These are phyloP conservation scores for Neofusicoccum cordaticola DNA, from an alignment of 2,329 filamentous ascomycete genomes.

Conservation along the genomic window DNA sequence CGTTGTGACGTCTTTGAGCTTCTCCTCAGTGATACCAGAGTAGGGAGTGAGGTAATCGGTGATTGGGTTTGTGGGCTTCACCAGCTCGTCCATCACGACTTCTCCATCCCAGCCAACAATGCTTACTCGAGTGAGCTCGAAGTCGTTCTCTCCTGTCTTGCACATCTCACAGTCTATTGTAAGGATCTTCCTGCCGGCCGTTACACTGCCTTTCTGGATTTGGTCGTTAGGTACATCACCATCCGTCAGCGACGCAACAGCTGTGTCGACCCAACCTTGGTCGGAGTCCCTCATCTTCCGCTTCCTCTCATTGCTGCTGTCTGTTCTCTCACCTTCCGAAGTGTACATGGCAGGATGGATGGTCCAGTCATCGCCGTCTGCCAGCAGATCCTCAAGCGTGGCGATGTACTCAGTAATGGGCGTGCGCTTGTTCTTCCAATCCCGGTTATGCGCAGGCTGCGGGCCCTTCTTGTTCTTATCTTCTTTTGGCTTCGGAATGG, in stretches of 20 bases:
- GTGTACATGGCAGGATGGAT: slow-evolving; percentile 75
- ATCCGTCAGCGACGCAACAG: slow-evolving; percentile 64
- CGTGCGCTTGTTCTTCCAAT: slow-evolving; percentile 72
- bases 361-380: slow-evolving; percentile 69
- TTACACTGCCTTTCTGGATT: slow-evolving; percentile 77
- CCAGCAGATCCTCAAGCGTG: slow-evolving; percentile 68
- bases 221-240: slow-evolving; percentile 66
- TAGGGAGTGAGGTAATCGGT: slow-evolving; percentile 84
- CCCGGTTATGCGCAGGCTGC: slow-evolving; percentile 60
- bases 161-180: slow-evolving; percentile 98
- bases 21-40: slow-evolving; percentile 87
- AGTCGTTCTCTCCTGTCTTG: slow-evolving; percentile 74
- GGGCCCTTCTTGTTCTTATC: slow-evolving; percentile 59
- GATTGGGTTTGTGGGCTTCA: slow-evolving; percentile 86
- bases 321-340: slow-evolving; percentile 54
- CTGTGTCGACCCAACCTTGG: slow-evolving; percentile 80
- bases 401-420: slow-evolving; percentile 78
- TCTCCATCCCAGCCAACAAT: slow-evolving; percentile 82
- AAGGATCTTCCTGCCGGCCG: slow-evolving; percentile 73
- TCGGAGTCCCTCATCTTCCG: slow-evolving; percentile 47
- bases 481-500: slow-evolving; percentile 66
- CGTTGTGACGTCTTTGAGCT: slow-evolving; percentile 80
- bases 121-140: slow-evolving; percentile 85
- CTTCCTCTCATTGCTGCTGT: slow-evolving; percentile 54
- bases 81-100: slow-evolving; percentile 81